Conservation (phyloP, 305 asterid genomes). For the Fraxinus xanthoxyloides region DNA sequence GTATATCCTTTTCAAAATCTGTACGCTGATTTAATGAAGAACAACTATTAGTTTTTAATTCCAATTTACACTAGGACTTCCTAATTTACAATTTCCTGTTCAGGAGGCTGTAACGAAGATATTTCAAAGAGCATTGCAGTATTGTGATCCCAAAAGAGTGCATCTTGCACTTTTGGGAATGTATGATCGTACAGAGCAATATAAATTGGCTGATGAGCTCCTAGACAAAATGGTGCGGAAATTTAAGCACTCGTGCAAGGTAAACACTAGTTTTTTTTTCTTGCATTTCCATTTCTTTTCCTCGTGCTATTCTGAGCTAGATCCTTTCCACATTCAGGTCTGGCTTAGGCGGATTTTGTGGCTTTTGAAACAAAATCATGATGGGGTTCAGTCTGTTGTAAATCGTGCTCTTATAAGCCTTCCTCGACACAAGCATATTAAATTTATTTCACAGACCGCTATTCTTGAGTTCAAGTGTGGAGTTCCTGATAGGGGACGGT, state of each 20-base stretch:
- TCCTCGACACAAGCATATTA: slow-evolving; percentile 76
- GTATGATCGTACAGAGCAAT: slow-evolving; percentile 83
- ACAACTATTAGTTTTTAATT: neutral
- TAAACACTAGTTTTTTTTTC: slow-evolving; percentile 19
- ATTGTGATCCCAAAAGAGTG: slow-evolving; percentile 82
- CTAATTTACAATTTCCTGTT: slow-evolving; percentile 7
- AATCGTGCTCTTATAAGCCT: slow-evolving; percentile 76
- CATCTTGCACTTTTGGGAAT: slow-evolving; percentile 76
- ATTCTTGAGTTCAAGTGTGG: slow-evolving; percentile 88
- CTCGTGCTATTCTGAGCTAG: neutral
- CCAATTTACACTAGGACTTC: neutral
- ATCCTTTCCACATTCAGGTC: slow-evolving; percentile 43
- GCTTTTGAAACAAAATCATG: slow-evolving; percentile 52
- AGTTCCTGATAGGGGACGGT: slow-evolving; percentile 84
- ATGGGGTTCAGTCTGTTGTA: slow-evolving; percentile 60
- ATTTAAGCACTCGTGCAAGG: slow-evolving; percentile 87
- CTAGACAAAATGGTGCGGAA: slow-evolving; percentile 78
- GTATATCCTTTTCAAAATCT: neutral
- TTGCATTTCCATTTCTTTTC: neutral
- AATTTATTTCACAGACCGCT: slow-evolving; percentile 73
- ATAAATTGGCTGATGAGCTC: slow-evolving; percentile 64
- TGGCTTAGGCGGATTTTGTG: slow-evolving; percentile 72
- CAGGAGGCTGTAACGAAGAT: slow-evolving; percentile 82
- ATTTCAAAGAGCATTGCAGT: slow-evolving; percentile 82
- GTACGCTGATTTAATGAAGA: slow-evolving; percentile 3